Base-by-base conservation (phyloP, 768 basidiomycete genomes). In the Symmetrospora coprosmae region DNA sequence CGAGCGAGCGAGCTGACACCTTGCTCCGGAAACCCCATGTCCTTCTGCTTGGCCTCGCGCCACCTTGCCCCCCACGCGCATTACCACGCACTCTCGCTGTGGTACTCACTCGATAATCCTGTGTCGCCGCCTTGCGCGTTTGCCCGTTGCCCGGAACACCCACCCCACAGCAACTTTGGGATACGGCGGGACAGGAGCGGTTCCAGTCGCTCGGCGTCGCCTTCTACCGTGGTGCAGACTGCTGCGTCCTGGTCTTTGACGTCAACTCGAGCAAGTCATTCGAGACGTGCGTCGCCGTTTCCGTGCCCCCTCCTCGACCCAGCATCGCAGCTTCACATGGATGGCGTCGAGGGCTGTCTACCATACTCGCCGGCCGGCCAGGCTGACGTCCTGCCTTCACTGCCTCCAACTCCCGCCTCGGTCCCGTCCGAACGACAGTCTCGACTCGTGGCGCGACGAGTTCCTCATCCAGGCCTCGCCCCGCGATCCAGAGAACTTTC, bases 141-240 rank as follows among this genome's bases (percentile, higher is more conserved):
- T n/a, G n/a, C n/a, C n/a, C n/a, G n/a, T n/a, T n/a, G n/a, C n/a
- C n/a, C n/a, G n/a, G n/a, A n/a, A n/a, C n/a, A n/a, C n/a, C n/a
- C n/a, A n/a, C n/a, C n/a, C n/a, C n/a, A n/a, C n/a, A n/a, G 92
- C 19, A 97, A 89, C 78, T 99, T 48, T 99, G 92, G 92, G 92
- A 99, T 71, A 99, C 92, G 50, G 92, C 92, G 16, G 92, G 92
- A 30, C 92, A 99, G 75, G 92, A 99, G 74, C 88, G 92, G 49
- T 99, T 99, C 81, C 92, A 99, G 74, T 94, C 90, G 13, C 82
- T 99, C 19, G 92, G 92, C 31, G 92, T 99, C 43, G 92, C 92
- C 2, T 99, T 97, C 77, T 99, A 99, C 75, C 84, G 92, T 66
- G 94, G 94, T 34, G 94, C 94, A 16, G 94, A 99, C 71, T 97